Evolutionary conservation across 2,329 filamentous ascomycete species (phyloP).

Genomic region (Cadophora gregata): DNA sequence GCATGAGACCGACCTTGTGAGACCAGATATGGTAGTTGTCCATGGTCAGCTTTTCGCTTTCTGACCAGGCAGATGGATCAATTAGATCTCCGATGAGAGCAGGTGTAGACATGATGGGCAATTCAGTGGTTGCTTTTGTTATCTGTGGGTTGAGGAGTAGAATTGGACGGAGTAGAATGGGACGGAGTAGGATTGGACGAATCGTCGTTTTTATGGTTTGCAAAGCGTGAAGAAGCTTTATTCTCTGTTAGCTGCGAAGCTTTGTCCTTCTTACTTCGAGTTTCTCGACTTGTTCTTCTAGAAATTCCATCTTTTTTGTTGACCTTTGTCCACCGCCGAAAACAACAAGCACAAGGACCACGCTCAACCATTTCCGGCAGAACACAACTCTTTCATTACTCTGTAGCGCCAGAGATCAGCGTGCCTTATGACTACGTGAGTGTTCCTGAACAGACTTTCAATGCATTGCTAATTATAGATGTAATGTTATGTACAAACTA

Average conservation of each 20-base stretch:
- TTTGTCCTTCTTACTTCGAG: not conserved
- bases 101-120: not conserved
- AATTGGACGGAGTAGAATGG: not conserved
- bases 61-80: not conserved
- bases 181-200: no score
- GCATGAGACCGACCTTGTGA: conserved; percentile 8
- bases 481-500: not conserved
- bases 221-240: not conserved
- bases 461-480: conserved; percentile 9
- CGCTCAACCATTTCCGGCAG: not conserved
- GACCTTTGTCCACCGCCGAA: conserved; percentile 7
- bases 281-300: not conserved
- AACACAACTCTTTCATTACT: not conserved
- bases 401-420: not conserved
- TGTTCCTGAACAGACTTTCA: not conserved
- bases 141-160: not conserved
- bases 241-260: not conserved
- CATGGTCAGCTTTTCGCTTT: conserved; percentile 1
- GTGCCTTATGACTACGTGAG: not conserved
- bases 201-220: not conserved
- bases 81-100: not conserved
- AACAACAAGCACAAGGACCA: not conserved
- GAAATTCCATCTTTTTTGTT: not conserved
- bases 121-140: not conserved
- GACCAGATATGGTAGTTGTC: conserved; percentile 13